A percentile compares a stretch with the other conserved stretches of the same genome.
Conservation (phyloP, 2,329 filamentous ascomycete genomes). For the Botrytis paeoniae region DNA sequence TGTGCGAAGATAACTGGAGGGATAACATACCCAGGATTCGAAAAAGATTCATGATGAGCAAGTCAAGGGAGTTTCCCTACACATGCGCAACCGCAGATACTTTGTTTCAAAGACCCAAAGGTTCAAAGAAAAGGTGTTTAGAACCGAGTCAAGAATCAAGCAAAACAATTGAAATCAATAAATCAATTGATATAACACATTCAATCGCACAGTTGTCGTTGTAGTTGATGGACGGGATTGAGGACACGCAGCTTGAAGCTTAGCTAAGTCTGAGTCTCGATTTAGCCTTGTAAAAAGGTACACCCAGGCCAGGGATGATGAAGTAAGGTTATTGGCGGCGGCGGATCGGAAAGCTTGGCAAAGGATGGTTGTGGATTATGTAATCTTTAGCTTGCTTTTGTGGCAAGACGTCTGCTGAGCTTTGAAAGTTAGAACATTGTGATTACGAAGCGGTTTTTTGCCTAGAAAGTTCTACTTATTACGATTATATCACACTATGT, state of each 20-base stretch:
- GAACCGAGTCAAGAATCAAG: background rate
- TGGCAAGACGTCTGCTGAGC: background rate
- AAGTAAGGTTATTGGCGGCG: background rate
- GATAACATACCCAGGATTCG: constrained; percentile 55
- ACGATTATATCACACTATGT: background rate
- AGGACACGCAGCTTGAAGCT: constrained; percentile 35
- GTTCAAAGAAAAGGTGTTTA: constrained; percentile 5
- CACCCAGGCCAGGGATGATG: constrained; percentile 12
- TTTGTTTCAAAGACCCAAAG: background rate
- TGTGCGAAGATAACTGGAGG: background rate
- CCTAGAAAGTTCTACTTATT: constrained; percentile 35
- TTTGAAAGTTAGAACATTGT: background rate
- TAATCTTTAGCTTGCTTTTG: background rate
- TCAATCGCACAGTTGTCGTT: background rate
- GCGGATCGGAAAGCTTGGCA: constrained; percentile 8
- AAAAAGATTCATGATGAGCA: constrained; percentile 65
- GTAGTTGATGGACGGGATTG: constrained; percentile 16
- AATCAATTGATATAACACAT: background rate
- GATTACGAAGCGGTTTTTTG: constrained; percentile 35
- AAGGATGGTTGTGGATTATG: background rate
- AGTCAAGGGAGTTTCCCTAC: constrained; percentile 20
- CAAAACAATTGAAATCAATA: background rate
- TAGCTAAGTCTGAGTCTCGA: constrained; percentile 21
- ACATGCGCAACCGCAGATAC: constrained; percentile 12
- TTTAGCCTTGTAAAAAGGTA: constrained; percentile 16